These are phyloP conservation scores for Monosporascus sp. DNA, from an alignment of 2,329 filamentous ascomycete species.

Conservation along the genomic window DNA sequence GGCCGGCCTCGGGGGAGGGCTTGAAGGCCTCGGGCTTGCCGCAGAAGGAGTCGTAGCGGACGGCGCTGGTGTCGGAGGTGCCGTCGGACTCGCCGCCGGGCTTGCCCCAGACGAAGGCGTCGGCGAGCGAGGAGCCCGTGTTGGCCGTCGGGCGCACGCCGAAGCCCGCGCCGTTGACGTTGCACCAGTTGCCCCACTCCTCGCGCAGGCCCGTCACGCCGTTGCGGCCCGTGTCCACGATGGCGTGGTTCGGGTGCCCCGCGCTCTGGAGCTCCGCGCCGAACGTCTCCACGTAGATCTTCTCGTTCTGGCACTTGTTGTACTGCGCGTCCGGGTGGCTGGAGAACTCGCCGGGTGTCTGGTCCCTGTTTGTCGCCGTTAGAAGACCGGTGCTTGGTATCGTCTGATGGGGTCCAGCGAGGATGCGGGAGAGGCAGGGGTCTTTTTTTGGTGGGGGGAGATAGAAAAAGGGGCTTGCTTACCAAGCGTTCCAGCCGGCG, in stretches of 20 bases:
- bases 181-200: conserved; percentile 59
- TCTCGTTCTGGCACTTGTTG: conserved; percentile 49
- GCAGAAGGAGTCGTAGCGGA: conserved; percentile 50
- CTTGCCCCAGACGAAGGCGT: conserved; percentile 61
- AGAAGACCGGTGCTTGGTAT: too few species aligned
- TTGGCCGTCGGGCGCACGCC: conserved; percentile 49
- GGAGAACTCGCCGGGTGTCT: conserved; percentile 26
- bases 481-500: conserved; percentile 51
- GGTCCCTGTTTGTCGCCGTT: conserved; percentile 14
- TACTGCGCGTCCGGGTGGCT: conserved; percentile 32
- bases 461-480: conserved; percentile 25
- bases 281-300: conserved; percentile 59
- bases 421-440: too few species aligned
- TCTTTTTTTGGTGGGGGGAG: background rate
- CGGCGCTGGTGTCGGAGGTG: conserved; percentile 33
- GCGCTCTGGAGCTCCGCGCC: conserved; percentile 52
- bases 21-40: conserved; percentile 49
- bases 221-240: conserved; percentile 29
- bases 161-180: conserved; percentile 52
- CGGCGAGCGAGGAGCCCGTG: conserved; percentile 47
- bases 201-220: conserved; percentile 43
- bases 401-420: too few species aligned
- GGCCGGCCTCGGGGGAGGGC: conserved; percentile 66
- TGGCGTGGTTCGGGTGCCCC: conserved; percentile 37
- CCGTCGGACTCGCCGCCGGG: conserved; percentile 48